A percentile compares a stretch with the other conserved stretches of the same genome.
Conservation (phyloP, 2,329 filamentous ascomycete species). For the Claviceps digitariae region DNA sequence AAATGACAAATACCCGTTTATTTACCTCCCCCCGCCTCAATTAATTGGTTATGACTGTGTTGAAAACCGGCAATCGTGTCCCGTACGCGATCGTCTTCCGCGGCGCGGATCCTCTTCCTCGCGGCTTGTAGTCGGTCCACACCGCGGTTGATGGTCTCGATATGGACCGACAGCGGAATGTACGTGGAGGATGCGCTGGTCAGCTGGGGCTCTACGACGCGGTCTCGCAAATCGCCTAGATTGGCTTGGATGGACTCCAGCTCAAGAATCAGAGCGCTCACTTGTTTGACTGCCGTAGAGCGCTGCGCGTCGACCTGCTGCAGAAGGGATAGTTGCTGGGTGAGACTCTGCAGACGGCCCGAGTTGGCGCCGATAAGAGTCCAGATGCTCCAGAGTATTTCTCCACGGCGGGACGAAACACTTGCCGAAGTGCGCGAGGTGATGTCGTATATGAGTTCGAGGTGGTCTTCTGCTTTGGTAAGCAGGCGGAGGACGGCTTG, state of each 20-base stretch:
- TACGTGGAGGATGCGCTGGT: conserved; percentile 25
- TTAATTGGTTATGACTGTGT: conserved; percentile 26
- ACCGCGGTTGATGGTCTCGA: conserved; percentile 59
- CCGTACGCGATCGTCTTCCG: conserved; percentile 45
- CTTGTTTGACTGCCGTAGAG: conserved; percentile 49
- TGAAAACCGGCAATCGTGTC: conserved; percentile 33
- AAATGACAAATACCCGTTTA: too few relatives aligned
- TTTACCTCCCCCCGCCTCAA: conserved; percentile 19
- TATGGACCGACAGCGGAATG: conserved; percentile 58
- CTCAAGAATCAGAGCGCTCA: conserved; percentile 57
- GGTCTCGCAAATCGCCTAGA: conserved; percentile 57
- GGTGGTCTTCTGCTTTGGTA: conserved; percentile 52
- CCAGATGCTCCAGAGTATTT: conserved; percentile 59
- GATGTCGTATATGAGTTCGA: conserved; percentile 57
- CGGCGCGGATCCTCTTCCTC: conserved; percentile 41
- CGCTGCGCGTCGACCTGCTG: conserved; percentile 53
- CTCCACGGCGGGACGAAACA: conserved; percentile 44
- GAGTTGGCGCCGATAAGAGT: conserved; percentile 60
- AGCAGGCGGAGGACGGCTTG: conserved; percentile 53
- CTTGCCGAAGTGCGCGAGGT: conserved; percentile 48
- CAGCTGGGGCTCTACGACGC: conserved; percentile 53
- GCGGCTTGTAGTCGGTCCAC: conserved; percentile 58
- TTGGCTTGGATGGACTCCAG: conserved; percentile 59
- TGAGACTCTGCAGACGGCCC: conserved; percentile 43
- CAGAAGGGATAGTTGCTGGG: conserved; percentile 51